Base-by-base conservation (phyloP, 805 yeast genomes). In the Metschnikowia dekortorum region DNA sequence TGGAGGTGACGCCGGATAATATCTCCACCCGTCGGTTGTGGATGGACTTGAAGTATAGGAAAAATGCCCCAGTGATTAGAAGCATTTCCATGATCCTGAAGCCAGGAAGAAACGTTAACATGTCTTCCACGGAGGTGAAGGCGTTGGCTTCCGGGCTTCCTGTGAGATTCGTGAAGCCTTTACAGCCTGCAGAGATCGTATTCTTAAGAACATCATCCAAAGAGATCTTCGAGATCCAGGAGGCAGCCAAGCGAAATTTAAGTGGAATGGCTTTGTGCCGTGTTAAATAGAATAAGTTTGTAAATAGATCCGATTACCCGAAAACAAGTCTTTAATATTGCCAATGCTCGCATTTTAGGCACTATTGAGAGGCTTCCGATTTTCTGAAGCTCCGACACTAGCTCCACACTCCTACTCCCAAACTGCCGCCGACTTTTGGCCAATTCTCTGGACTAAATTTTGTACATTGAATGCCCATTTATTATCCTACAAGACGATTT, bases 11-110 rank as follows among this genome's bases (percentile, higher is more conserved):
- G 0, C 90, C 86, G 33, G 96, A 88, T 64, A 91, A 92, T 63
- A 81, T 94, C 31, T 69, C 96, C 16, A 79, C 91, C 1, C 82
- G 98, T 62, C 79, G 96, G 58, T 76, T 94, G 46, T 94, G 99
- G 99, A 67, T 94, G 18, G 95, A 91, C 2, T 74, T 94, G 65
- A 94, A 94, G 66, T 94, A 94, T 67, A 81, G 92, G 63, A 81
- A 89, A 56, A 82, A 85, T 62, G 74, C 76, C 57, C 85, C 97
- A 0, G 96, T 94, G 14, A 74, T 94, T 55, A 77, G 82, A 56
- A 78, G 81, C 49, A 80, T 90, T 60, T 76, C 80, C 31, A 74
- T 92, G 58, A 82, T 94, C 31, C 85, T 94, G 41, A 90, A 86
- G 62, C 98, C 99, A 37, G 88, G 85, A 61, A 78, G 92, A 64